Conservation (phyloP, 345 rosid genomes). For the Linum tenue region DNA sequence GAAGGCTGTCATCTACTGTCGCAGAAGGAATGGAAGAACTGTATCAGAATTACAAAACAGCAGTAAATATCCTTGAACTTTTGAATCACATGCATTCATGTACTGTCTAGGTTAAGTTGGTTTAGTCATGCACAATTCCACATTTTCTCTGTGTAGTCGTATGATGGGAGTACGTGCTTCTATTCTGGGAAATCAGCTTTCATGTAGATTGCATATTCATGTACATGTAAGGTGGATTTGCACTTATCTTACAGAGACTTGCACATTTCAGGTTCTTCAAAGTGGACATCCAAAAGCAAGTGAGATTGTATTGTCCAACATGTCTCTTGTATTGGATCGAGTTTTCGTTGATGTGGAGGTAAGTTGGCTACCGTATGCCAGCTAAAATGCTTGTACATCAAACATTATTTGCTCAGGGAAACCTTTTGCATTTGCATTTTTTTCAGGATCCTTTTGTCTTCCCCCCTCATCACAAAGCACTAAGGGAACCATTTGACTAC, state of each 20-base stretch:
- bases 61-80: constrained; percentile 47
- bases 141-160: not conserved
- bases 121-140: not conserved
- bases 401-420: constrained; percentile 9
- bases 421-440: constrained; percentile 14
- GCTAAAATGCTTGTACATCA: constrained; percentile 13
- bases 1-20: constrained; percentile 63
- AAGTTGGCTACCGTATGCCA: constrained; percentile 10
- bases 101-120: constrained; percentile 1
- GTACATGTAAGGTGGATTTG: constrained; percentile 4
- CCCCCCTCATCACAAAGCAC: constrained; percentile 70
- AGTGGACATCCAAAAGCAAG: constrained; percentile 55
- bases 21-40: constrained; percentile 80
- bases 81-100: constrained; percentile 17
- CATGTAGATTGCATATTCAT: not conserved
- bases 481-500: constrained; percentile 91
- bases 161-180: not conserved
- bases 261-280: constrained; percentile 49
- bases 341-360: constrained; percentile 83
- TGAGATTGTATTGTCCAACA: constrained; percentile 63
- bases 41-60: constrained; percentile 77
- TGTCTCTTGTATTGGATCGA: constrained; percentile 71
- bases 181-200: not conserved
- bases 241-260: not conserved
- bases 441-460: constrained; percentile 78